phyloP scores from a whole-genome alignment of 805 yeast species.

The Candida ascalaphidarum region DNA sequence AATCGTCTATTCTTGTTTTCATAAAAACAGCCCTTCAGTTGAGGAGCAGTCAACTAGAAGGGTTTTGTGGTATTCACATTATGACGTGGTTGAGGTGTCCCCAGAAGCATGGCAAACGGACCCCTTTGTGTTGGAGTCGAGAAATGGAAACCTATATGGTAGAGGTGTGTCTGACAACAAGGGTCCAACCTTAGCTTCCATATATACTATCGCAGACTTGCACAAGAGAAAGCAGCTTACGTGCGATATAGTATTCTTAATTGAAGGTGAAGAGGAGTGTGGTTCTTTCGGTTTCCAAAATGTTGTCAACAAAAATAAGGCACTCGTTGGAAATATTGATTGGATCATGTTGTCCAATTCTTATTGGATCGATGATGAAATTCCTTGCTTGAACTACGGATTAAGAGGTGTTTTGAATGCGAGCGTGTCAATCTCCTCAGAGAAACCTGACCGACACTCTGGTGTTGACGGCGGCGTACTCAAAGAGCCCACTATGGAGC shows the following conservation, averaged over 20 bases:
- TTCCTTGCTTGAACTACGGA: conserved; percentile 92
- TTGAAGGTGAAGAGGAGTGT: conserved; percentile 95
- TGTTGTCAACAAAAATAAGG: conserved; percentile 44
- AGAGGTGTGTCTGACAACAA: conserved; percentile 94
- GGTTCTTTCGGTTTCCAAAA: conserved; percentile 83
- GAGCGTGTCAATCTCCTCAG: conserved; percentile 60
- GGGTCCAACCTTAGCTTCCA: conserved; percentile 84
- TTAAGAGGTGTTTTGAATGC: conserved; percentile 85
- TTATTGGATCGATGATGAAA: conserved; percentile 84
- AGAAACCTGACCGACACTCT: conserved; percentile 83
- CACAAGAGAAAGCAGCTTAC: conserved; percentile 40
- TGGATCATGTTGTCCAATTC: conserved; percentile 88
- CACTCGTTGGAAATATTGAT: conserved; percentile 63
- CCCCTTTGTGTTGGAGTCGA: conserved; percentile 69
- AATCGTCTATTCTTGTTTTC: conserved; percentile 68
- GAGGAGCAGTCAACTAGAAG: conserved; percentile 15
- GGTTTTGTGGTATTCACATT: conserved; percentile 89
- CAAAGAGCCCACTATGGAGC: conserved; percentile 83
- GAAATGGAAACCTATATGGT: conserved; percentile 80
- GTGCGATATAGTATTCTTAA: conserved; percentile 70
- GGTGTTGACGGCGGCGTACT: conserved; percentile 94
- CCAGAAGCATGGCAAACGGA: conserved; percentile 60
- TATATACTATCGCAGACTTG: conserved; percentile 78
- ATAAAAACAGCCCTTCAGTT: conserved; percentile 24
- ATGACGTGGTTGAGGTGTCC: conserved; percentile 77